Conservation (phyloP, 257 asterid genomes). For the Linderniella brevidens region DNA sequence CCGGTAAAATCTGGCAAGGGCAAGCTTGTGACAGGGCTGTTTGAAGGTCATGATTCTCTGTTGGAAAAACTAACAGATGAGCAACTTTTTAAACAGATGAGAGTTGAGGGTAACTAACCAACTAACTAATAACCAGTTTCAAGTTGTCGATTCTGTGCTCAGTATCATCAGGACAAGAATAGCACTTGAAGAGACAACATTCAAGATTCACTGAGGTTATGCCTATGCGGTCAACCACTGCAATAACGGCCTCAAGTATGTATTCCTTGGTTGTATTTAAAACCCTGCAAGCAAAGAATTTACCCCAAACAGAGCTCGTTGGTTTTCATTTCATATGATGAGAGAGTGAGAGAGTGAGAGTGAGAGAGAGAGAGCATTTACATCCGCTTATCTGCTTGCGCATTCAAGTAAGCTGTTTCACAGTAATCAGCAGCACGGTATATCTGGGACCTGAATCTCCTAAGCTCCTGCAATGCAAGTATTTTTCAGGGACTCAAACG, state of each 20-base stretch:
- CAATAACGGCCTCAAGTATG: too few relatives aligned
- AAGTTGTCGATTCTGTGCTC: constrained; percentile 24
- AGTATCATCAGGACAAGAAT: constrained; percentile 27
- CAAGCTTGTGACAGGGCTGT: constrained; percentile 25
- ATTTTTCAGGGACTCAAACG: too few relatives aligned
- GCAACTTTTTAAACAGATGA: too few relatives aligned
- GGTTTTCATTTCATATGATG: too few relatives aligned
- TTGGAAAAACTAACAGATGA: too few relatives aligned
- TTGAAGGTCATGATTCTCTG: constrained; percentile 18
- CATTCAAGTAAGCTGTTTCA: constrained; percentile 27
- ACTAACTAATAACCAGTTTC: constrained; percentile 22
- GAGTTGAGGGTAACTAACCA: neutral
- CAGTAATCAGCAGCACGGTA: constrained; percentile 56
- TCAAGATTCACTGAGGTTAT: constrained; percentile 9
- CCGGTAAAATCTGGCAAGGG: constrained; percentile 24
- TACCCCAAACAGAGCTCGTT: too few relatives aligned
- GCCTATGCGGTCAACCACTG: too few relatives aligned
- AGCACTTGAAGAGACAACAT: constrained; percentile 16
- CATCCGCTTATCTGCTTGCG: constrained; percentile 26
- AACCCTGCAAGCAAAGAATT: too few relatives aligned
- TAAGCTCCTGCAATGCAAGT: constrained; percentile 37
- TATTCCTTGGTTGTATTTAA: too few relatives aligned
- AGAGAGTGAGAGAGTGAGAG: constrained; percentile 6
- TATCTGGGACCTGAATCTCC: constrained; percentile 42
- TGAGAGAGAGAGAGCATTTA: constrained; percentile 6